Evolutionary conservation across 2,329 filamentous ascomycete genomes (phyloP), one percentile per base, ranked within the genome.

Genomic region (Teratosphaeria viscida): DNA sequence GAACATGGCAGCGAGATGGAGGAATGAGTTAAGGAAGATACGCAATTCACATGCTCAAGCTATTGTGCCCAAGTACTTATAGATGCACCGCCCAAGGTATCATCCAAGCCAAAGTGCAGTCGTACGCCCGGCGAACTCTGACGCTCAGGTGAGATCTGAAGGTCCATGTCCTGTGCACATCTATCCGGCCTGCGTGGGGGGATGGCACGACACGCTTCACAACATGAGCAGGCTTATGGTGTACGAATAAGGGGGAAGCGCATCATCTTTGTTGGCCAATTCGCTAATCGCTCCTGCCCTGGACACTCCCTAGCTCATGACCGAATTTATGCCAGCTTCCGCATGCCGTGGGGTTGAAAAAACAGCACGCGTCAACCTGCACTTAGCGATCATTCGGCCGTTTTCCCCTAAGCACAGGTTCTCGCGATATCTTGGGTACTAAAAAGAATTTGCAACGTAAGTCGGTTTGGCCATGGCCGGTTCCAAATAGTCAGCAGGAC

Each of bases 341-440:
- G 23, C 23, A 23, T n/a, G 43, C 14, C 43, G 43, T 19, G 19
- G 43, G 43, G 43, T 10, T 19, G n/a, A n/a, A 10, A 26, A 49
- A 23, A 49, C 43, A 39, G 56, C 43, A 4, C 56, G 56, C 43
- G 14, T 57, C 32, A 19, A 57, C 56, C 47, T 58, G 43, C 56
- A 58, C 56, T 58, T 58, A 58, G 49, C 43, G 56, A 49, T 53
- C 37, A 43, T 16, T 43, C 37, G 37, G 37, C 37, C 37, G 10
- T 53, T 54, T 29, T 55, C 43, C 54, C 53, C 54, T 59, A 59
- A 59, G 57, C 52, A 55, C 57, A 59, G 54, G 19, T 56, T 54
- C 32, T 56, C 54, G 57, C 57, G 57, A 37, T 55, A 55, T 35
- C 26, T 57, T 57, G 37, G 19, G 26, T 32, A 16, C 32, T 57